Evolutionary conservation across 2,329 filamentous ascomycete species (phyloP).

Genomic region (Penicillium sp.): DNA sequence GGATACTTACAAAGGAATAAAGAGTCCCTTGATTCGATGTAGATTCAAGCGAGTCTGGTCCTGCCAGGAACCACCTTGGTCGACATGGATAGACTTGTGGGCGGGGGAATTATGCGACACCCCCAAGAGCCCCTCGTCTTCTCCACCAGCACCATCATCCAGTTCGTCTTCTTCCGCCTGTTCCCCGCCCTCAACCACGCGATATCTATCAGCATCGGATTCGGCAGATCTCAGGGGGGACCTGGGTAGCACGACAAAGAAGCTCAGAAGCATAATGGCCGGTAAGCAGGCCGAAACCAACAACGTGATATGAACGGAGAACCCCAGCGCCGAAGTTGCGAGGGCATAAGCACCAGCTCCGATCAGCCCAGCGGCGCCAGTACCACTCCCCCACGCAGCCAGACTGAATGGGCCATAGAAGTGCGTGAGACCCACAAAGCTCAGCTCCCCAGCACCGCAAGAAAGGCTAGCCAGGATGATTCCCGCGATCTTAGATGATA

Average conservation of each 20-base stretch:
- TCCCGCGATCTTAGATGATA: constrained; percentile 74
- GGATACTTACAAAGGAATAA: constrained; percentile 64
- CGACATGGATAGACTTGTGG: constrained; percentile 22
- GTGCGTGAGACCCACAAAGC: constrained; percentile 86
- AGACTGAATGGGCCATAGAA: constrained; percentile 87
- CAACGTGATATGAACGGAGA: constrained; percentile 72
- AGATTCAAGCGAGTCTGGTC: constrained; percentile 55
- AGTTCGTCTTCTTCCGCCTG: constrained; percentile 38
- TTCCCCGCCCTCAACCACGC: constrained; percentile 50
- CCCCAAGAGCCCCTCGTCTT: constrained; percentile 34
- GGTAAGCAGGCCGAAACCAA: constrained; percentile 78
- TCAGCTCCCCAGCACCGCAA: constrained; percentile 84
- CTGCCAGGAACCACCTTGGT: constrained; percentile 26
- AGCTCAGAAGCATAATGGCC: constrained; percentile 75
- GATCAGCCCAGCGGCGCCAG: constrained; percentile 81
- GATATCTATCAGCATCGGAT: constrained; percentile 52
- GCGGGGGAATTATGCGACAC: constrained; percentile 17
- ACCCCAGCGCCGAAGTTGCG: constrained; percentile 74
- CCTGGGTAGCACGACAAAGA: constrained; percentile 76
- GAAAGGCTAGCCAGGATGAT: constrained; percentile 82
- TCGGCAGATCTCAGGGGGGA: constrained; percentile 59
- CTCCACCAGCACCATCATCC: constrained; percentile 25
- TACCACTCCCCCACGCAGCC: constrained; percentile 89
- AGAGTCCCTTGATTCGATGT: constrained; percentile 65
- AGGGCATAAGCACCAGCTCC: constrained; percentile 87